Percentiles rank a stretch among this genome's conserved stretches.
phyloP scores from a whole-genome alignment of 2,329 filamentous ascomycete species.

The Orbilia brochopaga region DNA sequence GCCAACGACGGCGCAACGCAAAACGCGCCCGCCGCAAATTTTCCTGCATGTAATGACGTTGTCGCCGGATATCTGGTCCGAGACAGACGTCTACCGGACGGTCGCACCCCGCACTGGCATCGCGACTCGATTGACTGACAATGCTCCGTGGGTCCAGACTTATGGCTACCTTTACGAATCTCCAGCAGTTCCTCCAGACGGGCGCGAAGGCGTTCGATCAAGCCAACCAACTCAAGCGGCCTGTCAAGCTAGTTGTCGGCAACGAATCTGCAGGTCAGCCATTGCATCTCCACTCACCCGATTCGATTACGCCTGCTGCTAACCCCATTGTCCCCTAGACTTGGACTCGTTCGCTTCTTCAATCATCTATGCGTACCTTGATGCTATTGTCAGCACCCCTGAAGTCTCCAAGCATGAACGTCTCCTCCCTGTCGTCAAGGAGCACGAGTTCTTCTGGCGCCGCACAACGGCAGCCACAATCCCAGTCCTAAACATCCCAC shows the following conservation, averaged over 20 bases:
- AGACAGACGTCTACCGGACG: too few relatives aligned
- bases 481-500: constrained; percentile 74
- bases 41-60: not conserved
- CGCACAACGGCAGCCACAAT: constrained; percentile 67
- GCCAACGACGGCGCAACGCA: constrained; percentile 33
- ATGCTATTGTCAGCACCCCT: constrained; percentile 64
- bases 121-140: too few relatives aligned
- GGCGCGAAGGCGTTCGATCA: constrained; percentile 13
- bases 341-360: constrained; percentile 80
- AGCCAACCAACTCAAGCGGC: constrained; percentile 52
- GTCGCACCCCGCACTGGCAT: not conserved
- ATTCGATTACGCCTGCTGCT: not conserved
- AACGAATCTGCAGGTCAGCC: constrained; percentile 70
- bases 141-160: constrained; percentile 12
- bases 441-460: constrained; percentile 51
- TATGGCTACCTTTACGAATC: constrained; percentile 25
- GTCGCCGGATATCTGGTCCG: too few relatives aligned
- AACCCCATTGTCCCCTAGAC: constrained; percentile 62
- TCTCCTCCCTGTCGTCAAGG: not conserved
- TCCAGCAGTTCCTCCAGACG: constrained; percentile 40
- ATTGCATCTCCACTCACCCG: not conserved
- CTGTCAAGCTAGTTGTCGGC: constrained; percentile 69
- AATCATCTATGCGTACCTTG: constrained; percentile 75
- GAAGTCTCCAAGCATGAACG: constrained; percentile 56
- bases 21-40: constrained; percentile 13